Conservation (phyloP, 1,284 basidiomycete species). For the Cryptococcus sp. region DNA sequence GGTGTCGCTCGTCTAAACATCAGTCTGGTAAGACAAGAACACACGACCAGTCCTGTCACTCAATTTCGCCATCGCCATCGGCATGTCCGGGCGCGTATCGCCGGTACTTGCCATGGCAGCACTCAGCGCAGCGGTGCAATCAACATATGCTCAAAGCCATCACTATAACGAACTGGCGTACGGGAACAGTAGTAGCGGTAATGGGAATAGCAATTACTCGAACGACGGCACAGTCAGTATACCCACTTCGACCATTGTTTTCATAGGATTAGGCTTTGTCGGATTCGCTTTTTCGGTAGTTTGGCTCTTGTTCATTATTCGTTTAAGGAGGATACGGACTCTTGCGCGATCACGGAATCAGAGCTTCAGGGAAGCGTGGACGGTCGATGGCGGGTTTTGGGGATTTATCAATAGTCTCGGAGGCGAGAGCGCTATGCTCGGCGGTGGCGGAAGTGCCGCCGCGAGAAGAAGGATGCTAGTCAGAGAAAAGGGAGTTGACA, state of each 20-base stretch:
- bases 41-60: too few relatives aligned
- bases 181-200: too few relatives aligned
- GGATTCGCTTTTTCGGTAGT: conserved; percentile 7
- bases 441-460: neutral
- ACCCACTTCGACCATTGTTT: conserved; percentile 19
- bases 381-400: conserved; percentile 17
- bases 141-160: too few relatives aligned
- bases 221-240: conserved; percentile 10
- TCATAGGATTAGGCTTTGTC: conserved; percentile 19
- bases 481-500: neutral
- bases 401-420: conserved; percentile 15
- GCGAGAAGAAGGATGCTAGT: neutral
- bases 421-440: neutral
- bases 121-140: too few relatives aligned
- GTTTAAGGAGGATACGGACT: conserved; percentile 2
- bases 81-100: too few relatives aligned
- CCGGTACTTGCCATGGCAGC: too few relatives aligned
- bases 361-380: conserved; percentile 10
- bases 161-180: too few relatives aligned
- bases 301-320: neutral
- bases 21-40: too few relatives aligned
- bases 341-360: neutral
- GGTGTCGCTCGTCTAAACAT: too few relatives aligned
- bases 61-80: too few relatives aligned
- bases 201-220: too few relatives aligned